phyloP scores from a whole-genome alignment of 2,329 filamentous ascomycete genomes.

The Fusarium albidum region DNA sequence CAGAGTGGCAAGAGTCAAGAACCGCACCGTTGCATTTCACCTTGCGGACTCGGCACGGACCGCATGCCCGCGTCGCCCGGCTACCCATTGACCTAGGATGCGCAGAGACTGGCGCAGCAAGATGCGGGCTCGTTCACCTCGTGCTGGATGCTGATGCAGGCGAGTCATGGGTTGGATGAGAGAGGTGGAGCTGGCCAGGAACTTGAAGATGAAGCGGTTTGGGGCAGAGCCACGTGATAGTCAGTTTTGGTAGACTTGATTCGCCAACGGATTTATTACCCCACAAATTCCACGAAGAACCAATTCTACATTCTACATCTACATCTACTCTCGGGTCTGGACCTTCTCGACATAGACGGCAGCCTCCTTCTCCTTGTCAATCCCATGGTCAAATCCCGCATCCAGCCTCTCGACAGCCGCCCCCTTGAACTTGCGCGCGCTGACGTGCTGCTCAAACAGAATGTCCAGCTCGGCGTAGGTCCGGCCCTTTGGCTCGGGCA shows the following conservation, averaged over 20 bases:
- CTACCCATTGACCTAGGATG: constrained; percentile 10
- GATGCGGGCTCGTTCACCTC: not conserved
- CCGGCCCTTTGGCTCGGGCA: constrained; percentile 63
- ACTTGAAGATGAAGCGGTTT: too few species aligned
- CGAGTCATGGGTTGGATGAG: too few species aligned
- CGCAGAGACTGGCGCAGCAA: not conserved
- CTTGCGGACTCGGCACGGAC: constrained; percentile 50
- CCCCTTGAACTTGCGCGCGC: constrained; percentile 52
- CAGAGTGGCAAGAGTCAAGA: too few species aligned
- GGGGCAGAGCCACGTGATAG: too few species aligned
- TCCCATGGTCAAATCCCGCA: constrained; percentile 12
- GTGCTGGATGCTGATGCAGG: too few species aligned
- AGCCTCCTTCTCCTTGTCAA: constrained; percentile 33
- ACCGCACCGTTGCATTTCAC: constrained; percentile 47
- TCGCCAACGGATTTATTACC: too few species aligned
- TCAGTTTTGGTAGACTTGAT: too few species aligned
- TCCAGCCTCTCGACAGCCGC: constrained; percentile 43
- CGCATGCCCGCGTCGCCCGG: constrained; percentile 44
- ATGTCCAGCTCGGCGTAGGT: constrained; percentile 64
- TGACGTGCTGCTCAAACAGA: constrained; percentile 57
- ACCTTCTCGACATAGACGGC: constrained; percentile 25
- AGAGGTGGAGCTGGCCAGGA: too few species aligned
- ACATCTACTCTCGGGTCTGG: not conserved
- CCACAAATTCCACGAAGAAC: too few species aligned
- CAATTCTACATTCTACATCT: not conserved